Percentiles rank a stretch among this genome's conserved stretches.
Conservation (phyloP, 2,329 filamentous ascomycete species). For the Colletotrichum gigasporum region DNA sequence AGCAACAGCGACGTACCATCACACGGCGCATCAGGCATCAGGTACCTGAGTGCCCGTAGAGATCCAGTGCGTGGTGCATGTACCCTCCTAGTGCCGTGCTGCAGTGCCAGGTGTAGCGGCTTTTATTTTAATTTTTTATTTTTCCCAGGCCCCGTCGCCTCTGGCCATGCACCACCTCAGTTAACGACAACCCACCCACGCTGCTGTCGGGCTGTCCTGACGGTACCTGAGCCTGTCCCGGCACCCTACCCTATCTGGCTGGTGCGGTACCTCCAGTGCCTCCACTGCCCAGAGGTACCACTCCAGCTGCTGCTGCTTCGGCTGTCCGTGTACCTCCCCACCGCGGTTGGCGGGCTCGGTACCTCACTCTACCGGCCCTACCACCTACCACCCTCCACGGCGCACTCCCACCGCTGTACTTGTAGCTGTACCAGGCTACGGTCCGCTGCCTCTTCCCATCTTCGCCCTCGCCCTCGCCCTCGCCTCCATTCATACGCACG, state of each 20-base stretch:
- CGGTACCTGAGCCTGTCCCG: background rate
- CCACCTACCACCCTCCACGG: background rate
- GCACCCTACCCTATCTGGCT: too few species aligned
- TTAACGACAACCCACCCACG: background rate
- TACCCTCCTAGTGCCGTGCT: background rate
- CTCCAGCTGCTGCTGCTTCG: too few species aligned
- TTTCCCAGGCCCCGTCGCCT: background rate
- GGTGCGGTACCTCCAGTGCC: background rate
- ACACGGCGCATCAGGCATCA: too few species aligned
- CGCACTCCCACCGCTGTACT: background rate
- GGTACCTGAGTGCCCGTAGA: background rate
- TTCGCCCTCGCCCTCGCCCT: conserved; percentile 14
- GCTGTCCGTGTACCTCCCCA: too few species aligned
- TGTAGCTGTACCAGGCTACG: background rate
- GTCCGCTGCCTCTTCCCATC: background rate
- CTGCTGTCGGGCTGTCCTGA: background rate
- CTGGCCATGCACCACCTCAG: background rate
- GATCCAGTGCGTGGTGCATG: background rate
- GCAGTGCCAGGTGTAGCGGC: background rate
- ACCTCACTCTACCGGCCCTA: too few species aligned
- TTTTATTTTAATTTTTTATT: too few species aligned
- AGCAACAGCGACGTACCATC: too few species aligned
- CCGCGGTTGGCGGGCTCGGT: too few species aligned
- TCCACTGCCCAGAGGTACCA: too few species aligned
- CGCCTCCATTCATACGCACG: conserved; percentile 29